Base-by-base conservation (phyloP, 257 asterid genomes). In the Solanum chaucha region DNA sequence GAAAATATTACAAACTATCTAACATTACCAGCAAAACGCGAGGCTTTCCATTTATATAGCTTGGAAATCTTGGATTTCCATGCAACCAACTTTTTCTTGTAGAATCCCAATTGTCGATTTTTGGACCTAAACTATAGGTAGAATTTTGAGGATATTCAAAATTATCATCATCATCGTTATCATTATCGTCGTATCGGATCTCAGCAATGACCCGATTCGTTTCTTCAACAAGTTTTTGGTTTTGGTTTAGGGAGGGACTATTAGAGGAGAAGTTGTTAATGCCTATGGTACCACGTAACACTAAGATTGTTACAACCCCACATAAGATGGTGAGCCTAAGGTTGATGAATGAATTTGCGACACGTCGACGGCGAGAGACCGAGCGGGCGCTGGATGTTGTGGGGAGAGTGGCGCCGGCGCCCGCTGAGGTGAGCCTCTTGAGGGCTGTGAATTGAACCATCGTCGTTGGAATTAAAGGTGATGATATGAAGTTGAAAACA, bases 281-380 rank as follows among this genome's bases (percentile, higher is more conserved):
- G 87, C 93, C 93, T 6, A 92, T 92, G 34, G 94, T 91, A 3
- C 94, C 93, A 5, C 94, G 88, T 5, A 93, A 80, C 34, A 91
- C 94, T 44, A 90, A 92, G 13, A 93, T 73, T 1, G 94, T 91
- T 90, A 93, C 88, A 7, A 93, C 36, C 5, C 90, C 90, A 28
- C 93, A 90, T 3, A 91, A 15, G 19, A 93, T 85, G 78, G 92
- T 91, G 73, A 92, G 88, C 86, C 68, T 86, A 85, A 86, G 84
- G 88, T 89, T 91, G 64, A 41, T 72, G 82, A 87, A 86, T 24
- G 86, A 88, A 41, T 78, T 87, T 70, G 20, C 32, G 85, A 67
- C 84, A 4, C 19, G 91, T 68, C 78, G 88, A 74, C 91, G 92
- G 51, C 89, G 89, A 19, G 78, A 14, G 40, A 86, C 26, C 1